These are phyloP conservation scores for Debaryomyces nepalensis DNA, from an alignment of 1,139 yeast genomes.

Conservation along the genomic window DNA sequence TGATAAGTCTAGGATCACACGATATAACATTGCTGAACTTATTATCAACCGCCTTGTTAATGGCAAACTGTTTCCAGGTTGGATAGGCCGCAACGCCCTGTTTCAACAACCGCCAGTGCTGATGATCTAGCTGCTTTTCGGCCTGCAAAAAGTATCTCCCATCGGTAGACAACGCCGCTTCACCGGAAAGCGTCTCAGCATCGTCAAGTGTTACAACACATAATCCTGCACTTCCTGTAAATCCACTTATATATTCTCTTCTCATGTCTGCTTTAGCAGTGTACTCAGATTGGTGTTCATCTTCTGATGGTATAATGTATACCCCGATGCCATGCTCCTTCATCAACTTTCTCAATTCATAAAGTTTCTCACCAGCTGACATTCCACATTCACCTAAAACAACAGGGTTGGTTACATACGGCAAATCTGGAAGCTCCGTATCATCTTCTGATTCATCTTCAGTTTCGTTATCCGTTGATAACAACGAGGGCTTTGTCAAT, in stretches of 20 bases:
- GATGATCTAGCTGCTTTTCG: constrained; percentile 41
- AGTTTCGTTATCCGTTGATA: constrained; percentile 17
- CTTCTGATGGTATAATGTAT: constrained; percentile 62
- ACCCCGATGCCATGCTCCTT: constrained; percentile 46
- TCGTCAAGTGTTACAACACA: constrained; percentile 53
- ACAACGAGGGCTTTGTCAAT: constrained; percentile 13
- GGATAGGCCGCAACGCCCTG: constrained; percentile 43
- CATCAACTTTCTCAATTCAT: constrained; percentile 46
- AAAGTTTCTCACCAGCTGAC: constrained; percentile 30
- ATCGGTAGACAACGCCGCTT: constrained; percentile 57
- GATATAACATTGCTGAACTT: constrained; percentile 43
- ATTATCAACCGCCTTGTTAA: constrained; percentile 38
- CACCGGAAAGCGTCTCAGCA: constrained; percentile 35
- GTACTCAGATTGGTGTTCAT: constrained; percentile 61
- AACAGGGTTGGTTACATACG: constrained; percentile 21
- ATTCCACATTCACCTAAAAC: neutral
- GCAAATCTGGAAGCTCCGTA: constrained; percentile 32
- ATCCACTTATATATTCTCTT: constrained; percentile 55
- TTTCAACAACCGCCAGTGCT: constrained; percentile 43
- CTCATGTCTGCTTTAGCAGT: constrained; percentile 56
- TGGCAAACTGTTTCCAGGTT: constrained; percentile 43
- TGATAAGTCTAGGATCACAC: constrained; percentile 44
- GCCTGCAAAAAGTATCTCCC: constrained; percentile 60
- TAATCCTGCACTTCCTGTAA: constrained; percentile 62
- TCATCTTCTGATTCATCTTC: constrained; percentile 20